phyloP scores from a whole-genome alignment of 208 protist species.

The Leptomonas seymouri region DNA sequence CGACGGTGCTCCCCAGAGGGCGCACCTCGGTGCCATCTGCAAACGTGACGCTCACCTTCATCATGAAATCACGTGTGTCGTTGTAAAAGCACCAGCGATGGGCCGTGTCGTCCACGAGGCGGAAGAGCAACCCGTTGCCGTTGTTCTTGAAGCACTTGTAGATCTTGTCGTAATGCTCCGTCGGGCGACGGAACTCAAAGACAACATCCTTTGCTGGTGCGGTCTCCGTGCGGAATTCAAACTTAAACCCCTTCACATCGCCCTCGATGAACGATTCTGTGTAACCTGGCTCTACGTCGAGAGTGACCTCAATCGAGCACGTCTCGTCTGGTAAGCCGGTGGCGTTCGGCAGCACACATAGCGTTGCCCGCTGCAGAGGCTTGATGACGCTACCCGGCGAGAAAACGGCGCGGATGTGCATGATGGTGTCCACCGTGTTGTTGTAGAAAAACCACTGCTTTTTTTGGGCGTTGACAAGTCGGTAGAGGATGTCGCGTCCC shows the following conservation, averaged over 20 bases:
- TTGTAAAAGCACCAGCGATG: constrained; percentile 65
- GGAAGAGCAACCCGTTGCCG: constrained; percentile 72
- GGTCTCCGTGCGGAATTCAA: constrained; percentile 63
- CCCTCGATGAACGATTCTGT: constrained; percentile 84
- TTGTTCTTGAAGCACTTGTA: constrained; percentile 82
- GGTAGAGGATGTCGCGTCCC: constrained; percentile 60
- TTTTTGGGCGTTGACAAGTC: constrained; percentile 53
- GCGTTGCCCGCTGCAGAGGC: constrained; percentile 40
- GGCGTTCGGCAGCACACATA: constrained; percentile 17
- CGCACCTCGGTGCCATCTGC: constrained; percentile 33
- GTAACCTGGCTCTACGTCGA: constrained; percentile 73
- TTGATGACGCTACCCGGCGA: constrained; percentile 40
- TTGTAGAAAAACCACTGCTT: constrained; percentile 79
- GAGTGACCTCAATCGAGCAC: constrained; percentile 50
- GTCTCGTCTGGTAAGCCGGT: constrained; percentile 20
- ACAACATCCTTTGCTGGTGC: constrained; percentile 45
- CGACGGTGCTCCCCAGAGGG: constrained; percentile 33
- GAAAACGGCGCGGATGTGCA: constrained; percentile 41
- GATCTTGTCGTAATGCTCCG: constrained; percentile 63
- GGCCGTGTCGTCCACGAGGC: constrained; percentile 49
- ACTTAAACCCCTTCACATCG: constrained; percentile 48
- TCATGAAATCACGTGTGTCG: constrained; percentile 57
- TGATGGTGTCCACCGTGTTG: constrained; percentile 60
- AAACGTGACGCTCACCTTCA: constrained; percentile 56
- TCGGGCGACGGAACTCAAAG: constrained; percentile 61